Evolutionary conservation across 148 eudicot species (phyloP), one percentile per base, ranked within the genome.

Genomic region (Nyssa sinensis): DNA sequence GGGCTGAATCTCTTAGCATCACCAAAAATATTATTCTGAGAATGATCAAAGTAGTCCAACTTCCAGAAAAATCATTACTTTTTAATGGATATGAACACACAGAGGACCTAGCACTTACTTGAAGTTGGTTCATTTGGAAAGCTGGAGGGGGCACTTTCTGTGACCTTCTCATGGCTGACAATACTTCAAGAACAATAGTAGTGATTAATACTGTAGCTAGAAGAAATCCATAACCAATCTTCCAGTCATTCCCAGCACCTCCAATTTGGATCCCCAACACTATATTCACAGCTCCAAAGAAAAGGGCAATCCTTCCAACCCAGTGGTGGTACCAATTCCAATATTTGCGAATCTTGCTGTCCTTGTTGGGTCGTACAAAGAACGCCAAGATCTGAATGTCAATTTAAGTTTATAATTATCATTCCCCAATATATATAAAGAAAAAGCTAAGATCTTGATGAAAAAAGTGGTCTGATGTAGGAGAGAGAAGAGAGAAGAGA

Each of bases 301-400:
- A 84, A 57, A 95, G 93, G 32, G 96, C 81, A 32, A 93, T 66
- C 71, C 90, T 87, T 31, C 97, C 99, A 5, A 80, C 61, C 85
- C 87, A 90, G 67, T 82, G 87, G 76, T 95, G 99, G 72, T 92
- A 95, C 81, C 82, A 84, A 23, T 84, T 89, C 97, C 99, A 95
- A 41, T 83, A 81, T 80, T 78, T 81, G 30, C 97, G 82, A 37
- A 83, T 78, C 85, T 92, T 93, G 64, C 90, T 89, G 78, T 88
- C 96, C 75, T 86, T 85, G n/a, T 69, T 75, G 11, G 99, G 99
- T 66, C 97, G 78, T 44, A 77, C 63, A 69, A 95, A 88, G 87
- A 95, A 92, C 23, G 99, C 97, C 82, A 86, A 37, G 35, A 95
- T 80, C 97, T 94, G 81, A 67, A 74, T 28, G 73, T 53, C 69